These are phyloP conservation scores for Rhodotorula mucilaginosa DNA, from an alignment of 1,284 basidiomycete species.

Conservation along the genomic window DNA sequence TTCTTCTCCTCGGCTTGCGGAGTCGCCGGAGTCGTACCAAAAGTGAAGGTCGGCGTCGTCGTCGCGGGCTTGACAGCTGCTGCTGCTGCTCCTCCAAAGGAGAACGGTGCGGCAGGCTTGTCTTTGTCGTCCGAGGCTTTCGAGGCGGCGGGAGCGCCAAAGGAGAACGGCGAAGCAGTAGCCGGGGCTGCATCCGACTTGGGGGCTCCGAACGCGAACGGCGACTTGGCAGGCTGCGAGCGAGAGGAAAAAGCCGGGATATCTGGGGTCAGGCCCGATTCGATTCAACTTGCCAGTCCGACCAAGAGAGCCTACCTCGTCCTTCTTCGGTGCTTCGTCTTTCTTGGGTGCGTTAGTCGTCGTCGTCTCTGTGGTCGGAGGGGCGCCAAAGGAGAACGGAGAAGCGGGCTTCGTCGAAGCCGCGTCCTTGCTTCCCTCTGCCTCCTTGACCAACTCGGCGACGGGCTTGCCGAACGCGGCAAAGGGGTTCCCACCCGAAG, in stretches of 20 bases:
- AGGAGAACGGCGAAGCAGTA: slow-evolving; percentile 24
- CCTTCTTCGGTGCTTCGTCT: too few relatives aligned
- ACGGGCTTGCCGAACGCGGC: slow-evolving; percentile 38
- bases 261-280: too few relatives aligned
- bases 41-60: slow-evolving; percentile 19
- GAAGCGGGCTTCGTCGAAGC: slow-evolving; percentile 4
- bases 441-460: slow-evolving; percentile 2
- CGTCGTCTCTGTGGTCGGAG: too few relatives aligned
- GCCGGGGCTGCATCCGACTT: slow-evolving; percentile 2
- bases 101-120: slow-evolving; percentile 7
- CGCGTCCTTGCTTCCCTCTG: not conserved
- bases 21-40: slow-evolving; percentile 29
- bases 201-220: slow-evolving; percentile 11
- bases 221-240: not conserved
- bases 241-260: too few relatives aligned
- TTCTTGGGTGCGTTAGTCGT: too few relatives aligned
- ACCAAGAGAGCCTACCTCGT: too few relatives aligned
- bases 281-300: too few relatives aligned
- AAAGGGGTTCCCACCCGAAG: slow-evolving; percentile 28
- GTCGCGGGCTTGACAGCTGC: not conserved
- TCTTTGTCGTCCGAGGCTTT: slow-evolving; percentile 4
- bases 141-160: slow-evolving; percentile 14
- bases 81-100: not conserved
- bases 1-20: slow-evolving; percentile 26
- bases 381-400: slow-evolving; percentile 8